Base-by-base conservation (phyloP, 2,329 filamentous ascomycete genomes). In the Verticillium nonalfalfae region DNA sequence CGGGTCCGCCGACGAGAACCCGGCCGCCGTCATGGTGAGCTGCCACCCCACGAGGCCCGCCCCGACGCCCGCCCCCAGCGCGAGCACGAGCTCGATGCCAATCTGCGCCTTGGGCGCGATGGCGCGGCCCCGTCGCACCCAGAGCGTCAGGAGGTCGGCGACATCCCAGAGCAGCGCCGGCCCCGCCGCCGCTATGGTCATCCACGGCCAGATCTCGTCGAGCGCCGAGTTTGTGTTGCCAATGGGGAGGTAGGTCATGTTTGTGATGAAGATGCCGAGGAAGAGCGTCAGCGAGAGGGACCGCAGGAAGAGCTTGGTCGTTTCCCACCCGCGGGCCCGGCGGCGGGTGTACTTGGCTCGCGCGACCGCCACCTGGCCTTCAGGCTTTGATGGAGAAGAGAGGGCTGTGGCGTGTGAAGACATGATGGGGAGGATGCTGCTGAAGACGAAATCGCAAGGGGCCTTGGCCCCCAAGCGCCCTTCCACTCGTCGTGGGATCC, bases 61-160 rank as follows among this genome's bases (percentile, higher is more conserved):
- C 18, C 56, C 31, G 31, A 26, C 60, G 18, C 21, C 35, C 11
- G 56, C 15, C 5, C 21, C 15, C 5, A 69, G 50, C 40, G 61
- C 66, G 10, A 72, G 55, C 1, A 68, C 38, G 14, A 72, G 63
- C 50, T 72, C 69, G 13, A 68, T 52, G 58, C 65, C 68, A 45
- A 72, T 69, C 18, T 70, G 70, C 4, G 66, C 69, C 15, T 67
- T 69, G 11, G 70, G 63, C 11, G 66, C 62, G 57, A 72, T 63
- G 60, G 69, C 70, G 45, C 64, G 64, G 35, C 66, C 66, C 26
- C 63, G 63, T 6, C 68, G 68, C 15, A 62, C 62, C 39, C 66
- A 65, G 4, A 70, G 63, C 7, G 67, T 66, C 21, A 70, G 38
- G 39, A 70, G 68, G 55, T 72, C 69, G 50, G 60, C 56, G 34